A percentile compares a stretch with the other conserved stretches of the same genome.
Evolutionary conservation across 805 yeast genomes (phyloP).

Genomic region (Saccharomycopsis capsularis): DNA sequence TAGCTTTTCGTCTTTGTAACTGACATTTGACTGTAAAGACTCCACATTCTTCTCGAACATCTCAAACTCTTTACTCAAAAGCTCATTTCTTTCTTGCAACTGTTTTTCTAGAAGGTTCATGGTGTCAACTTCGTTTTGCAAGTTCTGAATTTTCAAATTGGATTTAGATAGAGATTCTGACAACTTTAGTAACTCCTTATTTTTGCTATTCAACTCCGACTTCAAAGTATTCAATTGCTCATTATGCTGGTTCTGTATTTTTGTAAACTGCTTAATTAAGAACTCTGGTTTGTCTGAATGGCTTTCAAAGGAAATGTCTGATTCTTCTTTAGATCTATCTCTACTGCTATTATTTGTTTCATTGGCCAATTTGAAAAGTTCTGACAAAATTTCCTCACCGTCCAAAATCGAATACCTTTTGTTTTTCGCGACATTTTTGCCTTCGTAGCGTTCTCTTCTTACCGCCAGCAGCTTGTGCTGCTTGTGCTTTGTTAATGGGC

Average conservation of each 20-base stretch:
- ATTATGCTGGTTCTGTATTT: constrained; percentile 22
- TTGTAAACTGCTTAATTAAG: constrained; percentile 23
- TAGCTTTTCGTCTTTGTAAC: constrained; percentile 17
- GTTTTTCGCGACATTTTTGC: neutral
- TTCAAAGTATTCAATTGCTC: constrained; percentile 18
- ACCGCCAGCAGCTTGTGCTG: neutral
- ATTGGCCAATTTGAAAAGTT: constrained; percentile 17
- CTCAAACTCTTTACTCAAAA: constrained; percentile 22
- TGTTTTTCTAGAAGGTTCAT: constrained; percentile 21
- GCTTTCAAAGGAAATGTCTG: constrained; percentile 8
- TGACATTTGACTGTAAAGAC: constrained; percentile 8
- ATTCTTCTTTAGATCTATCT: neutral
- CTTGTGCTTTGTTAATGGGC: constrained; percentile 15
- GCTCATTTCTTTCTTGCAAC: constrained; percentile 19
- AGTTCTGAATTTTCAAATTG: neutral
- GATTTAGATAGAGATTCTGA: constrained; percentile 14
- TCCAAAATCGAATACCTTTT: constrained; percentile 12
- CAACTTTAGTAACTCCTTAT: constrained; percentile 8
- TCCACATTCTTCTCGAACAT: constrained; percentile 20
- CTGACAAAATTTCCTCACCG: constrained; percentile 18
- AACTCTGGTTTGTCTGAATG: constrained; percentile 20
- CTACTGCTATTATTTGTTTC: constrained; percentile 11
- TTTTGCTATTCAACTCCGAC: constrained; percentile 19
- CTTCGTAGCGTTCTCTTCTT: neutral
- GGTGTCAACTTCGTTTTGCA: constrained; percentile 12